These are phyloP conservation scores for Talaromyces sp. DNA, from an alignment of 2,329 filamentous ascomycete genomes.

Conservation along the genomic window DNA sequence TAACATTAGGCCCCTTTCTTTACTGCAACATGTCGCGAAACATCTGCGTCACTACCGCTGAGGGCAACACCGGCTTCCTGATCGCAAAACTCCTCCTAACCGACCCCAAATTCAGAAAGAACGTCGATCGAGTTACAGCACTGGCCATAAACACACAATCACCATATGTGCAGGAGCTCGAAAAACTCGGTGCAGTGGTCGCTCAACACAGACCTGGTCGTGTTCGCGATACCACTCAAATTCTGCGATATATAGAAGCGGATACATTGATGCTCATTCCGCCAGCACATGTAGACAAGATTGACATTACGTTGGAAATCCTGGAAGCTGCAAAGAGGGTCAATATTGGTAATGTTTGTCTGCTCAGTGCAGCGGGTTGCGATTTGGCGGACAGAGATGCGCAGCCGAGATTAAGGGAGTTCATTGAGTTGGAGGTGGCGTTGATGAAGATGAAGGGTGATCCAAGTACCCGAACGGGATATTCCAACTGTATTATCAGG, in stretches of 20 bases:
- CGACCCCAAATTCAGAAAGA: slow-evolving; percentile 41
- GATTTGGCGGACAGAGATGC: slow-evolving; percentile 50
- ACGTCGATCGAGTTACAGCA: slow-evolving; percentile 42
- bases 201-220: slow-evolving; percentile 44
- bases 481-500: slow-evolving; percentile 49
- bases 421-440: slow-evolving; percentile 49
- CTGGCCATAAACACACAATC: slow-evolving; percentile 42
- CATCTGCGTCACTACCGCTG: slow-evolving; percentile 48
- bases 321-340: slow-evolving; percentile 47
- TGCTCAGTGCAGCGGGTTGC: slow-evolving; percentile 50
- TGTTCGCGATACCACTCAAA: slow-evolving; percentile 37
- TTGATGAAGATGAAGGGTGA: slow-evolving; percentile 48
- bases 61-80: slow-evolving; percentile 52
- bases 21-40: slow-evolving; percentile 45
- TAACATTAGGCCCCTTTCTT: background rate
- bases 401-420: slow-evolving; percentile 51
- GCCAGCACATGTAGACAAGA: slow-evolving; percentile 47
- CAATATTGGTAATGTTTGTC: slow-evolving; percentile 45
- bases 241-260: slow-evolving; percentile 43
- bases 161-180: slow-evolving; percentile 41
- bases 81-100: slow-evolving; percentile 51
- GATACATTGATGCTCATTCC: slow-evolving; percentile 52
- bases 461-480: slow-evolving; percentile 34
- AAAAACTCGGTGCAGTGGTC: slow-evolving; percentile 42
- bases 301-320: slow-evolving; percentile 47